phyloP scores from a whole-genome alignment of 768 basidiomycete genomes.

The Suillus plorans region DNA sequence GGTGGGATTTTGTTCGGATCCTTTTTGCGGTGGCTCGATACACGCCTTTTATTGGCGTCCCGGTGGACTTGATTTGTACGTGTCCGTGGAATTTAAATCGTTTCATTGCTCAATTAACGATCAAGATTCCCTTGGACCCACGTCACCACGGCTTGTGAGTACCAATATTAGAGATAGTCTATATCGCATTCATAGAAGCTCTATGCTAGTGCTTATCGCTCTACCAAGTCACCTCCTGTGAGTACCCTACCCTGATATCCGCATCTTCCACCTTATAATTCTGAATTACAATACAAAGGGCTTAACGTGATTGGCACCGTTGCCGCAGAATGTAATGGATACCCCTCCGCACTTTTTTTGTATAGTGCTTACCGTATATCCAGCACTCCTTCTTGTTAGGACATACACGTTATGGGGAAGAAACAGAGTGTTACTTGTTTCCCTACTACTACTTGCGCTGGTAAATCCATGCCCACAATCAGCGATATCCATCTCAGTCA shows the following conservation, averaged over 20 bases:
- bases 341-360: background rate
- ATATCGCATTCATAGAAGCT: background rate
- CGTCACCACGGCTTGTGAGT: background rate
- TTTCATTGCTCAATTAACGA: background rate
- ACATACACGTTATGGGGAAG: slow-evolving; percentile 1
- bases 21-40: background rate
- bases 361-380: background rate
- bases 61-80: background rate
- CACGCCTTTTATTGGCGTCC: background rate
- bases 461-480: background rate
- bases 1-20: background rate
- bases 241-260: background rate
- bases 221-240: background rate
- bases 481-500: background rate
- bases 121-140: background rate
- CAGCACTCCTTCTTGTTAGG: background rate
- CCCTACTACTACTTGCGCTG: background rate
- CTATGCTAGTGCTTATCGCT: background rate
- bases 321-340: background rate
- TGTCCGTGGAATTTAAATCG: background rate
- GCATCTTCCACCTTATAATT: background rate
- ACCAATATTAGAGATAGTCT: background rate
- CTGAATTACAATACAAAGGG: background rate
- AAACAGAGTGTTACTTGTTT: background rate
- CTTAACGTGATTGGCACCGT: background rate